Percentiles rank a stretch among this genome's conserved stretches.
Evolutionary conservation across 306 rosid genomes (phyloP).

Genomic region (Benincasa hispida): DNA sequence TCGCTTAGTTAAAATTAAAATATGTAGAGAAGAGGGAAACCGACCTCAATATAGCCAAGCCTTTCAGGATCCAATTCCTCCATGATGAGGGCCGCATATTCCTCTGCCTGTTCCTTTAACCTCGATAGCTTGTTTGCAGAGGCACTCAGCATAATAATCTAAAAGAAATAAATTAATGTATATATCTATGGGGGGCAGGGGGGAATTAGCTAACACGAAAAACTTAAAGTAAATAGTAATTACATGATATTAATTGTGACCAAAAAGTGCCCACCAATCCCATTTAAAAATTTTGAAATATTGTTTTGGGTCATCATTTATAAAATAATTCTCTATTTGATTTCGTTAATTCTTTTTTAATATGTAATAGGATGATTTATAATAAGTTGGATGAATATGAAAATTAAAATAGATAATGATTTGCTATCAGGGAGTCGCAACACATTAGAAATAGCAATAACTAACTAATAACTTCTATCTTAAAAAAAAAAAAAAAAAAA

Average conservation of each 20-base stretch:
- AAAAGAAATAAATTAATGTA: constrained; percentile 2
- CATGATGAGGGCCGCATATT: constrained; percentile 96
- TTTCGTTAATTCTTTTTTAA: neutral
- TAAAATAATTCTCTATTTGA: neutral
- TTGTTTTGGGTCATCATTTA: neutral
- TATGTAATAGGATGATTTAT: neutral
- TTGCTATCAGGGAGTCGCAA: neutral
- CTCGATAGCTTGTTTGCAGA: constrained; percentile 89
- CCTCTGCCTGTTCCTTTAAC: constrained; percentile 98
- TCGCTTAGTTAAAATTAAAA: neutral
- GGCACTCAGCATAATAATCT: constrained; percentile 95
- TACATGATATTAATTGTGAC: constrained; percentile 17
- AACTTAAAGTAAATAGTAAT: neutral
- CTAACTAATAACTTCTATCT: neutral
- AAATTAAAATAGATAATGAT: neutral
- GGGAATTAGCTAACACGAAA: neutral
- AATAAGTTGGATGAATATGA: neutral
- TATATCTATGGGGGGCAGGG: neutral
- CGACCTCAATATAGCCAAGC: constrained; percentile 92
- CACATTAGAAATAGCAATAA: constrained; percentile 4
- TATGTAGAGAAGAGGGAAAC: neutral
- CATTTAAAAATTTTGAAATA: constrained; percentile 20
- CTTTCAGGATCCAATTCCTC: constrained; percentile 96
- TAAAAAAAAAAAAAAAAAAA: no score
- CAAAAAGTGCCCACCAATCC: constrained; percentile 61